Percentiles rank a stretch among this genome's conserved stretches.
These are phyloP conservation scores for Rosa rugosa DNA, from an alignment of 306 rosid genomes.

Conservation along the genomic window DNA sequence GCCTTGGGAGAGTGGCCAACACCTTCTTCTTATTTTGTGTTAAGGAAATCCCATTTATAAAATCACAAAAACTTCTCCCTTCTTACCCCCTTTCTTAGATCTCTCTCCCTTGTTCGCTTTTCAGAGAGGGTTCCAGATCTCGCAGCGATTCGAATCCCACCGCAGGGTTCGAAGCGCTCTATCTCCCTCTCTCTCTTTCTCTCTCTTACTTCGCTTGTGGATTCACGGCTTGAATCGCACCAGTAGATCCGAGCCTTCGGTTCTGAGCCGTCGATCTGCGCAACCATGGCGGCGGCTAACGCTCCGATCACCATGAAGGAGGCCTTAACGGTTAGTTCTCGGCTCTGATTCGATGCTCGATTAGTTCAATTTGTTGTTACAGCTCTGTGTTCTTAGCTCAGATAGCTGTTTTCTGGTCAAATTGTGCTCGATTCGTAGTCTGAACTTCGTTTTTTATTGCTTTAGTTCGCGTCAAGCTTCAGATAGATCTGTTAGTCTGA, in stretches of 20 bases:
- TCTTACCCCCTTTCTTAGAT: conserved; percentile 34
- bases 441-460: conserved; percentile 22
- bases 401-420: background rate
- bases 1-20: conserved; percentile 2
- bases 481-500: conserved; percentile 46
- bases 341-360: conserved; percentile 3
- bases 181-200: conserved; percentile 19
- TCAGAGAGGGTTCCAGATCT: conserved; percentile 62
- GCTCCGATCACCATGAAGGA: conserved; percentile 99
- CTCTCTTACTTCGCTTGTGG: background rate
- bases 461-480: conserved; percentile 15
- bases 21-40: conserved; percentile 25
- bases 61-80: conserved; percentile 26
- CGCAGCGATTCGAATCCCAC: conserved; percentile 49
- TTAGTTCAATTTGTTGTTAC: conserved; percentile 33
- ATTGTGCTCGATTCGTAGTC: conserved; percentile 20
- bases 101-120: conserved; percentile 27
- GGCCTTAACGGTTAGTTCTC: conserved; percentile 73
- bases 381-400: conserved; percentile 13
- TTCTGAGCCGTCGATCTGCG: conserved; percentile 47
- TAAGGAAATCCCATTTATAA: conserved; percentile 35
- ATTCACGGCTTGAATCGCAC: conserved; percentile 28
- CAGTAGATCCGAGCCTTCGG: conserved; percentile 43
- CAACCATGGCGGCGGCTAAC: conserved; percentile 92
- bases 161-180: conserved; percentile 30